These are phyloP conservation scores for Ocimum tenuiflorum DNA, from an alignment of 257 asterid genomes.

Conservation along the genomic window DNA sequence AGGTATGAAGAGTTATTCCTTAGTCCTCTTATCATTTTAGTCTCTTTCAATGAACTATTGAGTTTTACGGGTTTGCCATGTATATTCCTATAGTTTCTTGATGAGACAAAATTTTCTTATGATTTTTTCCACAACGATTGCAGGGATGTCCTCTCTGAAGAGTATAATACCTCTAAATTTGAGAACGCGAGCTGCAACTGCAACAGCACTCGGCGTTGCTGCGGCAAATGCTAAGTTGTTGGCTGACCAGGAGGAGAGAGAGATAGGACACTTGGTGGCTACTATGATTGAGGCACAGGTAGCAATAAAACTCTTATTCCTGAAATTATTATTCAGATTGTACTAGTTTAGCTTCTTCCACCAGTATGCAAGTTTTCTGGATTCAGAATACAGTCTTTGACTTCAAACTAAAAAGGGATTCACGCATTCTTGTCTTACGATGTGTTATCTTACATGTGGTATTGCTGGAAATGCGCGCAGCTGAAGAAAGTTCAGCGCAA, in stretches of 20 bases:
- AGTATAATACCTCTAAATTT: conserved; percentile 52
- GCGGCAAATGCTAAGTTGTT: conserved; percentile 83
- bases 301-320: conserved; percentile 10
- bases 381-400: not conserved
- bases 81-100: no score
- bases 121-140: conserved; percentile 27
- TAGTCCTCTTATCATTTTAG: not conserved
- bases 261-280: conserved; percentile 62
- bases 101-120: no score
- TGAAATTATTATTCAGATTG: not conserved
- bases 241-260: conserved; percentile 91
- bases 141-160: conserved; percentile 34
- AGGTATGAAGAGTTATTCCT: conserved; percentile 32
- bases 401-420: not conserved
- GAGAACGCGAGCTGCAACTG: conserved; percentile 80
- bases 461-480: conserved; percentile 26
- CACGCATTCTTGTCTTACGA: not conserved
- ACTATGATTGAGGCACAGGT: conserved; percentile 75
- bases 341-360: not conserved
- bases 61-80: no score
- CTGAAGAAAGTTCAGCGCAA: conserved; percentile 55
- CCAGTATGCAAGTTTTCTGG: not conserved
- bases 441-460: no score
- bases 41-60: no score
- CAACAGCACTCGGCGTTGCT: conserved; percentile 82